These are phyloP conservation scores for Myxozyma melibiosi DNA, from an alignment of 805 yeast species.

Conservation along the genomic window DNA sequence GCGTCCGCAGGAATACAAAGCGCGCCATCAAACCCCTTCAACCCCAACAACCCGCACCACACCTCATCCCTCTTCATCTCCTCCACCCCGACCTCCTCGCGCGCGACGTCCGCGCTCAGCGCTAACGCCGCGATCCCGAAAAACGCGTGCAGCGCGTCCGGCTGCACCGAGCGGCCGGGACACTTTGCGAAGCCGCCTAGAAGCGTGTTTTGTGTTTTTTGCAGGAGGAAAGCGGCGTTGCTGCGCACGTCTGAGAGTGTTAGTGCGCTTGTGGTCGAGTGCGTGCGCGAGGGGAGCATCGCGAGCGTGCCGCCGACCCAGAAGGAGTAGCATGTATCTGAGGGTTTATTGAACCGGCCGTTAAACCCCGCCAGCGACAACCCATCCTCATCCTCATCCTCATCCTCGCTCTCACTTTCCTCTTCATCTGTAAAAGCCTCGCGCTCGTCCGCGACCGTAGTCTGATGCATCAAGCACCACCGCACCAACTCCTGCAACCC, in stretches of 20 bases:
- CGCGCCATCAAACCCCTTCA: slow-evolving; percentile 24
- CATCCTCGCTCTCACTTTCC: not conserved
- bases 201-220: slow-evolving; percentile 20
- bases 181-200: slow-evolving; percentile 34
- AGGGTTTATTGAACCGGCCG: slow-evolving; percentile 93
- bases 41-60: not conserved
- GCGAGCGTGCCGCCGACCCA: slow-evolving; percentile 61
- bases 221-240: slow-evolving; percentile 17
- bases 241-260: not conserved
- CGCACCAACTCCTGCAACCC: slow-evolving; percentile 10
- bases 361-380: slow-evolving; percentile 46
- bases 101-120: slow-evolving; percentile 12
- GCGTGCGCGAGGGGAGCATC: slow-evolving; percentile 12
- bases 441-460: not conserved
- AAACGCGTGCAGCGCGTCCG: slow-evolving; percentile 35
- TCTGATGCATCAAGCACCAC: slow-evolving; percentile 29
- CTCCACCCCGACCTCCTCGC: not conserved
- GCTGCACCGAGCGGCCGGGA: slow-evolving; percentile 28
- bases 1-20: slow-evolving; percentile 15
- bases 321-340: slow-evolving; percentile 98
- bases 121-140: slow-evolving; percentile 32
- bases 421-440: not conserved
- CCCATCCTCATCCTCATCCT: not conserved
- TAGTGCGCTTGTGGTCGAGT: not conserved
- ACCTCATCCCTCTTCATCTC: not conserved